These are phyloP conservation scores for Vaccinium macrocarpon DNA, from an alignment of 148 eudicot genomes.

Conservation along the genomic window DNA sequence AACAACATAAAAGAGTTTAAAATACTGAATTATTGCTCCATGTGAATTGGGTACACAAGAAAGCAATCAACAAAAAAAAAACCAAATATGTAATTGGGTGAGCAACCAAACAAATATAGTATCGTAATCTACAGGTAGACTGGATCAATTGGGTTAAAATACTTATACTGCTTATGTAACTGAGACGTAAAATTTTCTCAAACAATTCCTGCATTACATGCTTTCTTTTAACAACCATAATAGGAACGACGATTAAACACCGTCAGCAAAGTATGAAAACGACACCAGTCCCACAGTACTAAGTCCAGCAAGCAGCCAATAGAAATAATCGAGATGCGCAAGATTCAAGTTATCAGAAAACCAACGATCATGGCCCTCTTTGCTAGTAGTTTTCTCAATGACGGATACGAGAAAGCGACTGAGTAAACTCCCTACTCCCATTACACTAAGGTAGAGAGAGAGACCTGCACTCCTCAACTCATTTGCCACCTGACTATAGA, in stretches of 20 bases:
- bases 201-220: not conserved
- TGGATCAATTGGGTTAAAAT: too few relatives aligned
- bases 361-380: constrained; percentile 45
- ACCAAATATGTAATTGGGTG: too few relatives aligned
- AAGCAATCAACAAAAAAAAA: too few relatives aligned
- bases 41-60: too few relatives aligned
- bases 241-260: not conserved
- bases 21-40: too few relatives aligned
- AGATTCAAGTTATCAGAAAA: constrained; percentile 51
- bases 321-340: constrained; percentile 64
- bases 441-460: constrained; percentile 29
- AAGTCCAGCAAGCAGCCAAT: constrained; percentile 49
- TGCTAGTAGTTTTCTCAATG: constrained; percentile 23
- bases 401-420: constrained; percentile 34
- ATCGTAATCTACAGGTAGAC: too few relatives aligned
- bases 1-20: too few relatives aligned
- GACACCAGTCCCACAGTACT: constrained; percentile 16
- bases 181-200: not conserved
- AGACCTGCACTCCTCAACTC: constrained; percentile 40
- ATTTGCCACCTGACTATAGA: constrained; percentile 39
- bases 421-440: constrained; percentile 39
- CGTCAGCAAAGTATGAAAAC: constrained; percentile 19
- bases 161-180: too few relatives aligned
- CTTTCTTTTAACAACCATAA: not conserved
- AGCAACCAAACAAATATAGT: too few relatives aligned